Base-by-base conservation (phyloP, 192 early-diverging fungal genomes). In the Helicostylum pulchrum region DNA sequence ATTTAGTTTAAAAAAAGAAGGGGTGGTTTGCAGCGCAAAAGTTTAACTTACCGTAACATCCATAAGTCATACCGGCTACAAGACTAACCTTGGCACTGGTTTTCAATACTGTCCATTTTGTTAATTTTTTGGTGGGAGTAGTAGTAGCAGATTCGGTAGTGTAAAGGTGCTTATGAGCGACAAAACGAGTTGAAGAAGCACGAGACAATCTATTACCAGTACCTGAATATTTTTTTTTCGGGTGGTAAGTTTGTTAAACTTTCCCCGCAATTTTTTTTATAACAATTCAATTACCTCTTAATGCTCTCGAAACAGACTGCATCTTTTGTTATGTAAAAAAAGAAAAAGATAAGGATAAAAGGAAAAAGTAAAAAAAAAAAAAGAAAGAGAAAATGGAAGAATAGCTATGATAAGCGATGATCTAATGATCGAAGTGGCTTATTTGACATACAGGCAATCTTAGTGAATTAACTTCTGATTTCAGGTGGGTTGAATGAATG, bases 11-110 rank as follows among this genome's bases (percentile, higher is more conserved):
- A n/a, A n/a, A n/a, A n/a, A n/a, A n/a, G n/a, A n/a, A n/a, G n/a
- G n/a, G n/a, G n/a, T n/a, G n/a, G n/a, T n/a, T n/a, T n/a, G n/a
- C n/a, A n/a, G n/a, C 14, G 3, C 6, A 21, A 15, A 0, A 30
- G 20, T 17, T 15, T 49, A 36, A 48, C 56, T 64, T 53, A 70
- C 68, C 53, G 48, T 70, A 70, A 59, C 55, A 42, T 4, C 55
- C 48, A 42, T 52, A 70, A 20, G 31, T 62, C 2, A 70, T 53
- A 64, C 36, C 61, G 32, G 54, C 62, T 14, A 70, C 47, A 15
- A 61, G 6, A 34, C 62, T 56, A 30, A 52, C 60, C 17, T 59
- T 51, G 7, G 39, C 47, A 19, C 47, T 47, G 23, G 44, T 57
- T 43, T 64, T 59, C 4, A 64, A 17, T 8, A 53, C 44, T 12